Evolutionary conservation across 2,329 filamentous ascomycete genomes (phyloP), one percentile per base, ranked within the genome.

Genomic region (Pseudocercospora eumusae): DNA sequence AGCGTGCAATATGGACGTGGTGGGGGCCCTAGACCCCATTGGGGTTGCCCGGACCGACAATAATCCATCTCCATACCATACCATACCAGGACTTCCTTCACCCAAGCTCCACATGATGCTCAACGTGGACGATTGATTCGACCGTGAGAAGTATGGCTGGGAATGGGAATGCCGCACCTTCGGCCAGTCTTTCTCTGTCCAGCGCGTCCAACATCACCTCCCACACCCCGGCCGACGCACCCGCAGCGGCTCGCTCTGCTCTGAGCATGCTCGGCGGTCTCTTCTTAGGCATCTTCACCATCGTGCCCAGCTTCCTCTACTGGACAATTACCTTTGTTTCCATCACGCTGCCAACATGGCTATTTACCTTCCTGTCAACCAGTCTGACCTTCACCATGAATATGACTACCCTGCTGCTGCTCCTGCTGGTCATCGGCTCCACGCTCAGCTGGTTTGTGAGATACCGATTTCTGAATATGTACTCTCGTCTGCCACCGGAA

Each of bases 321-420:
- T 96, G 90, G 88, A 77, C 88, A 59, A 86, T 96, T 69, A 91
- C 90, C 64, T 90, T 96, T 72, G 85, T 88, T 18, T 96, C 93
- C 25, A 92, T 98, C 68, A 96, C 91, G 15, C 76, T 97, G 62
- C 95, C 95, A 47, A 92, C 91, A 75, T 86, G 95, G 77, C 84
- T 98, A 18, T 99, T 96, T 75, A 90, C 88, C 5, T 82, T 96
- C 65, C 91, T 96, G 73, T 96, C 92, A 5, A 93, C 92, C 66
- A 97, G 91, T 76, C 81, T 96, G 81, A 99, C 95, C 0, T 91
- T 99, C 73, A 99, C 95, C 10, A 96, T 99, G 93, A 98, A 98
- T 75, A 93, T 95, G 70, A 98, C 93, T 20, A 99, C 95, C 18
- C 78, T 99, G 87, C 86, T 96, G 76, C 79, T 98, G 68, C 91